Conservation (phyloP, 2,329 filamentous ascomycete genomes). For the Tolypocladium album region DNA sequence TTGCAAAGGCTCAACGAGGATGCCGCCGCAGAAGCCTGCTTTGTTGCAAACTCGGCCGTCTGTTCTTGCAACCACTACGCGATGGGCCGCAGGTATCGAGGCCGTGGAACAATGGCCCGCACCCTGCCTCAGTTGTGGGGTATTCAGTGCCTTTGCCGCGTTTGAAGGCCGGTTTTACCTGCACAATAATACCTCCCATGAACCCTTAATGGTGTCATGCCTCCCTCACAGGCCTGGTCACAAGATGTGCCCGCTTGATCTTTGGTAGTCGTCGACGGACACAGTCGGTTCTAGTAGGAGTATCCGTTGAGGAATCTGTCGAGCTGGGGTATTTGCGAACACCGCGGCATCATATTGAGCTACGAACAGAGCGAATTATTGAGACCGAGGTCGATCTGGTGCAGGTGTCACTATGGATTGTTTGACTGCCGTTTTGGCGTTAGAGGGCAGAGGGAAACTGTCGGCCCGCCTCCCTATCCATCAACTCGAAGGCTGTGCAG, state of each 20-base stretch:
- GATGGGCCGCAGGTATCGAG: not conserved
- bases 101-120: not conserved
- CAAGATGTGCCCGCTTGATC: not conserved
- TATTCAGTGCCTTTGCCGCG: not conserved
- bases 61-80: not conserved
- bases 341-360: not conserved
- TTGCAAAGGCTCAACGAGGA: not conserved
- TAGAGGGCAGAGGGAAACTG: not conserved
- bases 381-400: not conserved
- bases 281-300: not conserved
- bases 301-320: not conserved
- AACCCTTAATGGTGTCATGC: not conserved
- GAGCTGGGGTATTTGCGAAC: not conserved
- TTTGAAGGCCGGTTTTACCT: not conserved
- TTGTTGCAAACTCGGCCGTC: not conserved
- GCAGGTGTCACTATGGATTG: not conserved
- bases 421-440: not conserved
- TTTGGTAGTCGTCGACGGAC: not conserved
- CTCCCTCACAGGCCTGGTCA: not conserved
- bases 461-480: not conserved
- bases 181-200: not conserved
- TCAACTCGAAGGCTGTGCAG: not conserved
- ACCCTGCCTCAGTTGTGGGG: not conserved
- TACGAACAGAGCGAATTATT: not conserved
- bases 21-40: not conserved